Percentiles rank a stretch among this genome's conserved stretches.
Conservation (phyloP, 2,329 filamentous ascomycete genomes). For the Neopestalotiopsis sp. region DNA sequence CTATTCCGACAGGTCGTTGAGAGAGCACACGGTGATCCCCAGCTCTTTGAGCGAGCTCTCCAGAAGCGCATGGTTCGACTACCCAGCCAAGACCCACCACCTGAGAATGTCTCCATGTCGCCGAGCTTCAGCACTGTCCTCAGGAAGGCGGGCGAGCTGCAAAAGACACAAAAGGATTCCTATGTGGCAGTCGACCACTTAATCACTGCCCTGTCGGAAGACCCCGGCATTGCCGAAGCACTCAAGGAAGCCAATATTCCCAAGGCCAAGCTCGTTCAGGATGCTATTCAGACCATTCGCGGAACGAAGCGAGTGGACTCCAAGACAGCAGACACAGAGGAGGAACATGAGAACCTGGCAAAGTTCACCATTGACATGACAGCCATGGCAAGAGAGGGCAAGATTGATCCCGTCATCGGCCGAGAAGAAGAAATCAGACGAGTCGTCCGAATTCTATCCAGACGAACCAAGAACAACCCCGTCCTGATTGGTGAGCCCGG, state of each 20-base stretch:
- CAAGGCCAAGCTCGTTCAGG: slow-evolving; percentile 87
- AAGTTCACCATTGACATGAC: slow-evolving; percentile 99
- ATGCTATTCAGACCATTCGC: slow-evolving; percentile 88
- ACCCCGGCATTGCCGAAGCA: slow-evolving; percentile 72
- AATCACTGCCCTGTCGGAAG: slow-evolving; percentile 84
- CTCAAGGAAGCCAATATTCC: slow-evolving; percentile 89
- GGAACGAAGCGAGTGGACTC: slow-evolving; percentile 94
- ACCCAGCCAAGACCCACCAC: slow-evolving; percentile 93
- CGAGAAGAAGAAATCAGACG: slow-evolving; percentile 94
- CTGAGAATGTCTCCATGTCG: slow-evolving; percentile 83
- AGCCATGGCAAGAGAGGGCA: slow-evolving; percentile 91
- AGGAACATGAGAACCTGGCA: slow-evolving; percentile 92
- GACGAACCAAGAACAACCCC: slow-evolving; percentile 98
- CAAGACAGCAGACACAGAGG: slow-evolving; percentile 91
- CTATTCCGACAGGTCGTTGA: slow-evolving; percentile 95
- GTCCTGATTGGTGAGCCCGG: slow-evolving; percentile 97
- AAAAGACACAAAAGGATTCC: slow-evolving; percentile 96
- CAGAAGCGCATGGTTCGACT: slow-evolving; percentile 92
- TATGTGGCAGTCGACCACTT: slow-evolving; percentile 95
- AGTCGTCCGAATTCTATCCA: slow-evolving; percentile 88
- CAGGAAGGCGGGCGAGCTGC: slow-evolving; percentile 83
- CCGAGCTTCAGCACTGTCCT: slow-evolving; percentile 84
- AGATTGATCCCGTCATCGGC: slow-evolving; percentile 96
- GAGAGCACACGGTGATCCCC: slow-evolving; percentile 89
- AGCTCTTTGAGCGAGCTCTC: slow-evolving; percentile 84